A percentile compares a stretch with the other conserved stretches of the same genome.
These are phyloP conservation scores for Pelargonium cotyledonis DNA, from an alignment of 441 rosid genomes.

Conservation along the genomic window DNA sequence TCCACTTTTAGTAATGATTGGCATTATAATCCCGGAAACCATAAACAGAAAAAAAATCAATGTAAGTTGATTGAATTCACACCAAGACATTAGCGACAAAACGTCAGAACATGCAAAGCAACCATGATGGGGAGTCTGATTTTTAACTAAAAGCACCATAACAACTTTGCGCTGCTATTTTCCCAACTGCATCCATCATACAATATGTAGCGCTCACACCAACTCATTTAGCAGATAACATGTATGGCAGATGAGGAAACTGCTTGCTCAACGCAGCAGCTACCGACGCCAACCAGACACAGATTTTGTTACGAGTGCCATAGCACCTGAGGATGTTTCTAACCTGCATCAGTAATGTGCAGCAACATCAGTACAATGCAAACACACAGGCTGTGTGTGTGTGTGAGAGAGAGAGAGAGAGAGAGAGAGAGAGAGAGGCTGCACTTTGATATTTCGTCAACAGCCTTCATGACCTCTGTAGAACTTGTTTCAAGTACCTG, in stretches of 20 bases:
- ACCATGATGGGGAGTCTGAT: no score
- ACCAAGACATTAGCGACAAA: no score
- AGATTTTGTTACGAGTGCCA: constrained; percentile 61
- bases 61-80: no score
- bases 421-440: constrained; percentile 22
- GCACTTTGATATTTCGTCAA: constrained; percentile 82
- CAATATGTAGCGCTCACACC: no score
- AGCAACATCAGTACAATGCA: background rate
- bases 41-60: no score
- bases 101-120: no score
- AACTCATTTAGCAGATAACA: background rate
- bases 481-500: constrained; percentile 93
- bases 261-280: background rate
- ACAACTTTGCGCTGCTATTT: no score
- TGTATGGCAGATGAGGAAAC: background rate
- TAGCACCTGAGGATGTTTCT: constrained; percentile 70
- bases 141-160: no score
- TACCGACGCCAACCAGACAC: constrained; percentile 79
- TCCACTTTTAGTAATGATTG: no score
- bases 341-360: constrained; percentile 37
- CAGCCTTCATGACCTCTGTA: constrained; percentile 66
- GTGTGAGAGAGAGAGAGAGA: constrained; percentile 9
- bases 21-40: no score
- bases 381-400: background rate
- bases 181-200: no score